A percentile compares a stretch with the other conserved stretches of the same genome.
These are phyloP conservation scores for Gaeumannomyces sp. DNA, from an alignment of 2,329 filamentous ascomycete species.

Conservation along the genomic window DNA sequence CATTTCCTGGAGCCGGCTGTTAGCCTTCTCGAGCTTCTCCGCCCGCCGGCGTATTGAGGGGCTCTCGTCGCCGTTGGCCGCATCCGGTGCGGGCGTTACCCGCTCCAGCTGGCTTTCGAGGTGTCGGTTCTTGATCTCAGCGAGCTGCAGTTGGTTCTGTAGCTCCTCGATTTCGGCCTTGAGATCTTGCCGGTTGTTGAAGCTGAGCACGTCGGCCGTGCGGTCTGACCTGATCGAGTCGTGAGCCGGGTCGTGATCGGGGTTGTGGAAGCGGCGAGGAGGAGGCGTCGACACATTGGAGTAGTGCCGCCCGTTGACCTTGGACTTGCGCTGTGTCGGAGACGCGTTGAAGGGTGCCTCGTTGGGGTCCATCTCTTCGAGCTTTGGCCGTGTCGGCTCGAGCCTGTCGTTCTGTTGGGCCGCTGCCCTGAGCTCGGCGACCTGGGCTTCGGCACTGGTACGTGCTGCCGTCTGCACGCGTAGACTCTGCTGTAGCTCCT, in stretches of 20 bases:
- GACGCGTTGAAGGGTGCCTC: constrained; percentile 67
- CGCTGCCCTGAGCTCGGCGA: constrained; percentile 61
- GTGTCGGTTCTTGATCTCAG: constrained; percentile 92
- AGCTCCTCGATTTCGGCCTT: constrained; percentile 86
- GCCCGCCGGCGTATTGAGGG: constrained; percentile 65
- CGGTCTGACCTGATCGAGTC: constrained; percentile 81
- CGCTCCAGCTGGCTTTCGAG: constrained; percentile 81
- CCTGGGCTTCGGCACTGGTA: constrained; percentile 73
- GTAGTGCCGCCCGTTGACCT: constrained; percentile 49
- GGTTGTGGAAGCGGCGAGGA: constrained; percentile 62
- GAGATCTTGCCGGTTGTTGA: constrained; percentile 85
- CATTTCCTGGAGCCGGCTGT: constrained; percentile 86
- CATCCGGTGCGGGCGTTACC: constrained; percentile 54
- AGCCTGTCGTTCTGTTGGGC: constrained; percentile 59
- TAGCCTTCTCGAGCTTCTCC: constrained; percentile 87
- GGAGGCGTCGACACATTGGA: constrained; percentile 70
- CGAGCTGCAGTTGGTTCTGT: constrained; percentile 88
- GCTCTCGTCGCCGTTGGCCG: constrained; percentile 52
- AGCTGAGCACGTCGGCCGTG: constrained; percentile 75
- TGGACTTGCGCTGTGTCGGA: constrained; percentile 60
- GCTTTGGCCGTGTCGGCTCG: constrained; percentile 58
- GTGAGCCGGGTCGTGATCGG: constrained; percentile 40
- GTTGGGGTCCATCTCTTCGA: constrained; percentile 85
- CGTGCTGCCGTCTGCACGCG: constrained; percentile 77
- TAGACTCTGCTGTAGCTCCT: constrained; percentile 82